phyloP scores from a whole-genome alignment of 169 alveolate genomes.

The Theileria equi region DNA sequence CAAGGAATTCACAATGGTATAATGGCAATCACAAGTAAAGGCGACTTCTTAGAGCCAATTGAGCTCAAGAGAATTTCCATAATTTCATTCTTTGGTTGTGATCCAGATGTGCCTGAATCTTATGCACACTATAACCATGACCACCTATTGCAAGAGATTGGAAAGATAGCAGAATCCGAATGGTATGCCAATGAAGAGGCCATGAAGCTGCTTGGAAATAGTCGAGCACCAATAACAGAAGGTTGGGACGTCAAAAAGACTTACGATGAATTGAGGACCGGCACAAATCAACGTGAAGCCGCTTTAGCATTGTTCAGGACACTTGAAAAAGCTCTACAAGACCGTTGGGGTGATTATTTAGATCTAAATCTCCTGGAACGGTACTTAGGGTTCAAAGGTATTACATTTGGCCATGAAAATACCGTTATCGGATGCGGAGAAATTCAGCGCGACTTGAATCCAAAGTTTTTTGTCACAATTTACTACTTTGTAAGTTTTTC shows the following conservation, averaged over 20 bases:
- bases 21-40: neutral
- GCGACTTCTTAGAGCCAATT: neutral
- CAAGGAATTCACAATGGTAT: conserved; percentile 13
- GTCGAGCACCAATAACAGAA: neutral
- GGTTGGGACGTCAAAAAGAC: neutral
- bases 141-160: neutral
- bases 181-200: neutral
- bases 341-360: conserved; percentile 17
- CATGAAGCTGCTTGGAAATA: neutral
- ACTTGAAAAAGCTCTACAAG: neutral
- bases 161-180: neutral
- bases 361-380: conserved; percentile 8
- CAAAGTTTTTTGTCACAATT: conserved; percentile 11
- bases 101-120: conserved; percentile 33
- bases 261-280: neutral
- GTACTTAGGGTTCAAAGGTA: conserved; percentile 11
- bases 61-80: conserved; percentile 23
- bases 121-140: neutral
- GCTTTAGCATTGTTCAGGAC: neutral
- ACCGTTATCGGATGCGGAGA: neutral
- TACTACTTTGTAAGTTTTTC: conserved; percentile 20
- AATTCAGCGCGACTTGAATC: neutral
- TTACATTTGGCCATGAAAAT: neutral
- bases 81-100: conserved; percentile 9
- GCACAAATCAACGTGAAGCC: neutral